Evolutionary conservation across 2,329 filamentous ascomycete species (phyloP), one percentile per base, ranked within the genome.

Genomic region (Clathrospora elynae): DNA sequence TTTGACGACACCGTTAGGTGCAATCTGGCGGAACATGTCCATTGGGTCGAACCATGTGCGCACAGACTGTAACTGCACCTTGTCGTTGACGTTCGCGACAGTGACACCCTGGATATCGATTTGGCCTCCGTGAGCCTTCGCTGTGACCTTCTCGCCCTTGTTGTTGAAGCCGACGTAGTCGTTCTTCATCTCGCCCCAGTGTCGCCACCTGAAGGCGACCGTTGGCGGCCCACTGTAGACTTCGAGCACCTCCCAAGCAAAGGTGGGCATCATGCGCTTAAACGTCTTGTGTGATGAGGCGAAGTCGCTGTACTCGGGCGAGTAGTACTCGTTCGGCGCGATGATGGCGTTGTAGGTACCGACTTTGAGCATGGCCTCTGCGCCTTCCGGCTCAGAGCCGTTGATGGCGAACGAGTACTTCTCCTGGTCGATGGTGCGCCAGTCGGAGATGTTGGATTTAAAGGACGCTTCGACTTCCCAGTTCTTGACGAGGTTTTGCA

Each of bases 381-480:
- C 83, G 1, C 76, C 71, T 56, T 82, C 76, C 0, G 79, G 73
- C 6, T 76, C 73, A 0, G 77, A 78, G 20, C 83, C 82, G 54
- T 86, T 86, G 66, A 86, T 78, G 17, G 81, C 76, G 59, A 87
- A 86, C 2, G 72, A 76, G 72, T 86, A 87, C 19, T 76, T 78
- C 5, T 71, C 61, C 3, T 71, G 73, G 62, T 86, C 81, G 53
- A 87, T 76, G 2, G 84, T 87, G 31, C 83, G 77, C 84, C 84
- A 87, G 67, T 87, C 81, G 3, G 70, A 56, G 7, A 86, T 73
- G 11, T 74, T 58, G 6, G 77, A 76, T 70, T 87, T 87, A 77
- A 84, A 86, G 0, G 81, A 85, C 1, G 84, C 84, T 65, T 87
- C 84, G 36, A 86, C 79, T 66, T 87, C 84, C 84, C 84, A 87